Base-by-base conservation (phyloP, 352 stramenopile genomes). In the Globisporangium radiosum region DNA sequence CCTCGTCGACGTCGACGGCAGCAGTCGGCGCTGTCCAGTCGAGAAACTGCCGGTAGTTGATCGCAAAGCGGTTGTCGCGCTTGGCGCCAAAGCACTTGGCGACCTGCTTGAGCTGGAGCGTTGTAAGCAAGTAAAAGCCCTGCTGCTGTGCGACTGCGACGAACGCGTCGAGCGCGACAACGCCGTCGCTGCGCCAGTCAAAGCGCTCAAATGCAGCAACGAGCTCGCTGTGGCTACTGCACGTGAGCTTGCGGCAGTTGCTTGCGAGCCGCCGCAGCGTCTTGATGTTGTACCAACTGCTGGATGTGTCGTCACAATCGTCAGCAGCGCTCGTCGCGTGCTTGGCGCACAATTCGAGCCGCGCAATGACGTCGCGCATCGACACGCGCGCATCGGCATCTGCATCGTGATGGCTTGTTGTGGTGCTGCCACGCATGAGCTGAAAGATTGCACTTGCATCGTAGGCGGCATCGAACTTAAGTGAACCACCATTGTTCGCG, bases 31-130 rank as follows among this genome's bases (percentile, higher is more conserved):
- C 85, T 40, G 75, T 78, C 82, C 82, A 92, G 55, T 90, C 74
- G 38, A 92, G 56, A 25, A 89, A 88, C 43, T 85, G 68, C 4
- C 68, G 67, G 52, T 88, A 90, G 40, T 89, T 85, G 37, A 92
- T 75, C 2, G 73, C 78, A 57, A 86, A 88, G 4, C 60, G 43
- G 0, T 69, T 70, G 13, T 70, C 66, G n/a, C 63, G 44, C 43
- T 87, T 85, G 6, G 65, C 59, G 14, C 81, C 67, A 50, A 90
- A 92, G 15, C 52, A 52, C 52, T 83, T 88, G 2, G 70, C 80
- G 8, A 90, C 61, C 10, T 72, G 57, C 45, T 74, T 76, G 1
- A 81, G 39, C 47, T 86, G 68, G 7, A 55, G 42, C 11, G 66
- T 53, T 4, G 77, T 75, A 6, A 87, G 71, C 0, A 87, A 36